A percentile compares a stretch with the other conserved stretches of the same genome.
phyloP scores from a whole-genome alignment of 75 land plant genomes.

The Pinus albicaulis region DNA sequence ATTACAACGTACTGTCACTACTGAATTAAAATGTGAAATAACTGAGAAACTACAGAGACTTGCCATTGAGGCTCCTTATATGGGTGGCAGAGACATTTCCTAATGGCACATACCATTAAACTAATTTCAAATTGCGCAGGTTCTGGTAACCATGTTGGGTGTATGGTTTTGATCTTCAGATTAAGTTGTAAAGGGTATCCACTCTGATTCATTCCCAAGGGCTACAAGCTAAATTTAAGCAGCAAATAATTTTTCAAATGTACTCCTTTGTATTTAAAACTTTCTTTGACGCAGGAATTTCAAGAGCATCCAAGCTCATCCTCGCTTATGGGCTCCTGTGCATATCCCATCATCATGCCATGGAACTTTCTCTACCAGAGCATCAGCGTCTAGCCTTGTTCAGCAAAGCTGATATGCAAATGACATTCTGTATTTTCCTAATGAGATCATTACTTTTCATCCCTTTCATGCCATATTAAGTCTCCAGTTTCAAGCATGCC shows the following conservation, averaged over 20 bases:
- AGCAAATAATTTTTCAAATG: constrained; percentile 13
- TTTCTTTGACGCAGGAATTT: constrained; percentile 78
- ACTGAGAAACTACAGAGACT: no score
- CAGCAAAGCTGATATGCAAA: constrained; percentile 34
- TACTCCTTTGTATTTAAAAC: constrained; percentile 44
- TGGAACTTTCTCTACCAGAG: no score
- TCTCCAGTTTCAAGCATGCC: constrained; percentile 28
- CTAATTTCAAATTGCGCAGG: no score
- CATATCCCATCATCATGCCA: constrained; percentile 32
- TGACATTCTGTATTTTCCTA: constrained; percentile 12
- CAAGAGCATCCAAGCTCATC: constrained; percentile 31
- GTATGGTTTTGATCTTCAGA: no score
- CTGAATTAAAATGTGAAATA: no score
- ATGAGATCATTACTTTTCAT: constrained; percentile 40
- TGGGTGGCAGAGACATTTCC: no score
- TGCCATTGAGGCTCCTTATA: no score
- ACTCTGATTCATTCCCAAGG: no score
- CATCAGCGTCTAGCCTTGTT: constrained; percentile 7
- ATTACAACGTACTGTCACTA: no score
- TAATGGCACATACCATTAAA: no score
- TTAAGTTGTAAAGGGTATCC: no score
- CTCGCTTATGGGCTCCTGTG: constrained; percentile 26
- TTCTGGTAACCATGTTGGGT: no score
- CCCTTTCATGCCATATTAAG: constrained; percentile 30
- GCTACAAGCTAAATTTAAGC: constrained; percentile 3